A percentile compares a stretch with the other conserved stretches of the same genome.
Evolutionary conservation across 2,329 filamentous ascomycete species (phyloP).

Genomic region (Ceratocystis ficicola): DNA sequence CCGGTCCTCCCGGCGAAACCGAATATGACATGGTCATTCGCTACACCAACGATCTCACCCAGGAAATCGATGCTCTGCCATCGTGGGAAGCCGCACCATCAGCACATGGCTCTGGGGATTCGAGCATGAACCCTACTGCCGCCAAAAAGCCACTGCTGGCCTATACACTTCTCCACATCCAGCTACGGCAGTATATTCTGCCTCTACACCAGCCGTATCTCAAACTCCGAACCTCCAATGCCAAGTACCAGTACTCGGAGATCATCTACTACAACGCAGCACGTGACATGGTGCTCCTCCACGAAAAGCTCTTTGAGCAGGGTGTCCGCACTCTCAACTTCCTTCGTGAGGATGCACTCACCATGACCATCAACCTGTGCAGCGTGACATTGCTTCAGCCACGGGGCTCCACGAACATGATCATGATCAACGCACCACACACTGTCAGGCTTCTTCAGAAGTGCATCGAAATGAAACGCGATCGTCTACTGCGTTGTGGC

Average conservation of each 20-base stretch:
- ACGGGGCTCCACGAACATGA: constrained; percentile 46
- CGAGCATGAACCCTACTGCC: constrained; percentile 24
- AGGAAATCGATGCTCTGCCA: constrained; percentile 48
- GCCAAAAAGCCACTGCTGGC: constrained; percentile 46
- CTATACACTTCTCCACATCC: constrained; percentile 48
- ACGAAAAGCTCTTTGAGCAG: constrained; percentile 48
- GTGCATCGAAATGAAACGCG: constrained; percentile 49
- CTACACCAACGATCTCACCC: constrained; percentile 48
- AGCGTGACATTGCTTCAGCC: constrained; percentile 50
- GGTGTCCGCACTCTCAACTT: constrained; percentile 49
- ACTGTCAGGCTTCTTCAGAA: constrained; percentile 50
- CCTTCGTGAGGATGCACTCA: constrained; percentile 47
- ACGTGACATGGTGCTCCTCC: constrained; percentile 48
- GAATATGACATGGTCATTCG: constrained; percentile 51
- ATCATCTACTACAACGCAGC: constrained; percentile 53
- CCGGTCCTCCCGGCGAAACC: constrained; percentile 42
- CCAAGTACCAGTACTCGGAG: constrained; percentile 50
- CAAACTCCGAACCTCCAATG: constrained; percentile 46
- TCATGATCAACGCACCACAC: constrained; percentile 49
- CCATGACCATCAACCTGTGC: constrained; percentile 48
- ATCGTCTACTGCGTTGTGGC: constrained; percentile 47
- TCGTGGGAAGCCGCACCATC: constrained; percentile 37
- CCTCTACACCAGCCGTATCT: constrained; percentile 50
- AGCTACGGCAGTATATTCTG: constrained; percentile 50
- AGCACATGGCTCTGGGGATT: background rate